phyloP scores from a whole-genome alignment of 1,139 yeast species.

The Taiozyma onychis region DNA sequence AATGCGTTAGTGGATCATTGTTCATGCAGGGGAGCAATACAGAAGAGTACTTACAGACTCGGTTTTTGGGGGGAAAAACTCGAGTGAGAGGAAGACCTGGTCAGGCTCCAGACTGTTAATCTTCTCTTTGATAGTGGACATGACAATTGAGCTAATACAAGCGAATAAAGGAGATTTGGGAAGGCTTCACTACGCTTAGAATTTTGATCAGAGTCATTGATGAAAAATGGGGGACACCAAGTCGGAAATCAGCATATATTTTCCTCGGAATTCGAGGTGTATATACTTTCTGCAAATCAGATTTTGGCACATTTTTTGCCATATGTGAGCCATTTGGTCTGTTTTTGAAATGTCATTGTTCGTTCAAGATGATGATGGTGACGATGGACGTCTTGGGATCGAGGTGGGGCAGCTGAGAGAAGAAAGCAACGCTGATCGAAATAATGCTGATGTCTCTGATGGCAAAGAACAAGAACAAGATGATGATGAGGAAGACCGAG shows the following conservation, averaged over 20 bases:
- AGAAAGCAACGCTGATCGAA: neutral
- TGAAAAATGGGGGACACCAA: neutral
- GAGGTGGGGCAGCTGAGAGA: conserved; percentile 28
- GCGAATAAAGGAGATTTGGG: neutral
- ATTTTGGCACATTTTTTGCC: neutral
- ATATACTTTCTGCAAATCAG: neutral
- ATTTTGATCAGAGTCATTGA: neutral
- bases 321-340: neutral
- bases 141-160: conserved; percentile 7
- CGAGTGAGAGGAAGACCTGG: conserved; percentile 74
- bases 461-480: conserved; percentile 4
- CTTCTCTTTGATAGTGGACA: conserved; percentile 51
- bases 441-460: neutral
- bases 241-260: neutral
- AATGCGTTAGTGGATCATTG: conserved; percentile 5
- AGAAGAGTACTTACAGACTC: conserved; percentile 41
- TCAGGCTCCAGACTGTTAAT: conserved; percentile 43
- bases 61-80: conserved; percentile 97
- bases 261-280: neutral
- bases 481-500: conserved; percentile 5
- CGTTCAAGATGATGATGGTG: conserved; percentile 29
- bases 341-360: conserved; percentile 27
- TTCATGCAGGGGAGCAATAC: neutral
- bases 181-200: neutral
- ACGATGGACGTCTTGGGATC: conserved; percentile 19